A percentile compares a stretch with the other conserved stretches of the same genome.
Evolutionary conservation across 139 green algal species (phyloP).

Genomic region (Zygnema cylindricum): DNA sequence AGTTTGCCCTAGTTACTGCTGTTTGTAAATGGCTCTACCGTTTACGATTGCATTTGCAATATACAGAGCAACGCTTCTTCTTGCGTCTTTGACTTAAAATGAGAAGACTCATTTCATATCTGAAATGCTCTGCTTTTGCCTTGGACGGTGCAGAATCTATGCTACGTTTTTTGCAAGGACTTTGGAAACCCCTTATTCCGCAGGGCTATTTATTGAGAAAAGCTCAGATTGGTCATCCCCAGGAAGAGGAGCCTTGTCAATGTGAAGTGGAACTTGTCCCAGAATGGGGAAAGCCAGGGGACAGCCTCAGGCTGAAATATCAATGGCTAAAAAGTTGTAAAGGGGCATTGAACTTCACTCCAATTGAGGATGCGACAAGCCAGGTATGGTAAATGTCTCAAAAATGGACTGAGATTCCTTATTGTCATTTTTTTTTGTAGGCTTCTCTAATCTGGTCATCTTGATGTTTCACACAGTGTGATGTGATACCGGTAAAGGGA

Average conservation of each 20-base stretch:
- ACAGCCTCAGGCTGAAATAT: background rate
- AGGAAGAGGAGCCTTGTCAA: constrained; percentile 20
- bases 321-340: constrained; percentile 5
- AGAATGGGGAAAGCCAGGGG: background rate
- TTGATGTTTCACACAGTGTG: too few relatives aligned
- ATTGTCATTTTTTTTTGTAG: too few relatives aligned
- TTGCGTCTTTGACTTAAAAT: too few relatives aligned
- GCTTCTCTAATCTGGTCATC: too few relatives aligned
- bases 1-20: too few relatives aligned
- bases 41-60: too few relatives aligned
- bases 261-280: background rate
- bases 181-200: background rate
- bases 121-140: too few relatives aligned
- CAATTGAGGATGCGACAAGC: background rate
- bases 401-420: background rate
- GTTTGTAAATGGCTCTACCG: too few relatives aligned
- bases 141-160: constrained; percentile 21
- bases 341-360: background rate
- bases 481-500: too few relatives aligned
- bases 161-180: background rate
- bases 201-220: background rate
- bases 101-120: too few relatives aligned
- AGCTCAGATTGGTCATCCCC: background rate
- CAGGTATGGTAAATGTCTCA: background rate
- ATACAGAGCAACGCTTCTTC: too few relatives aligned